These are phyloP conservation scores for Coprinopsis strossmayeri DNA, from an alignment of 768 basidiomycete genomes.

Conservation along the genomic window DNA sequence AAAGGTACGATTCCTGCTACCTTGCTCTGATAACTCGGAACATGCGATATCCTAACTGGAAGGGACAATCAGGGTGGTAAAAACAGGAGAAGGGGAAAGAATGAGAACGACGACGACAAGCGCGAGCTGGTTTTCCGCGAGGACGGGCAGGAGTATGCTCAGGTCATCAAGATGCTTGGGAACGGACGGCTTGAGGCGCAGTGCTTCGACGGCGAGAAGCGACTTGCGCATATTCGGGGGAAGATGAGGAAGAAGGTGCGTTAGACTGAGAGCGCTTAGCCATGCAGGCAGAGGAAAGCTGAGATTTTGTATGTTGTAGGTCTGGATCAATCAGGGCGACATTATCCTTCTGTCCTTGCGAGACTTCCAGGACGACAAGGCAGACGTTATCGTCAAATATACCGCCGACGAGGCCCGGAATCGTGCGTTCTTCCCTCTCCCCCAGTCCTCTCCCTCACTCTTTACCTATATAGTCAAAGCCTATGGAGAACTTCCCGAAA, in stretches of 20 bases:
- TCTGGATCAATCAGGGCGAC: conserved; percentile 99
- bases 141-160: conserved; percentile 98
- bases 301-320: no score
- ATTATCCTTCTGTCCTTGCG: conserved; percentile 92
- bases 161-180: conserved; percentile 97
- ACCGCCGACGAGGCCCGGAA: conserved; percentile 93
- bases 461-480: conserved; percentile 65
- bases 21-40: no score
- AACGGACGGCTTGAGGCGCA: conserved; percentile 94
- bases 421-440: conserved; percentile 31
- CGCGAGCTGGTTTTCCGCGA: conserved; percentile 98
- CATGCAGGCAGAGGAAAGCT: no score
- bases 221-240: conserved; percentile 95
- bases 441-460: neutral
- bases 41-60: no score
- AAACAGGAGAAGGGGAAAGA: conserved; percentile 99
- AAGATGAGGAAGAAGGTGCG: conserved; percentile 99
- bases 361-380: conserved; percentile 99
- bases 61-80: conserved; percentile 78
- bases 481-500: conserved; percentile 95
- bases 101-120: conserved; percentile 98
- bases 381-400: conserved; percentile 99
- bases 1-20: no score
- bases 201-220: conserved; percentile 98
- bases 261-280: conserved; percentile 8